These are phyloP conservation scores for Phyllosticta citriasiana DNA, from an alignment of 2,329 filamentous ascomycete genomes.

Conservation along the genomic window DNA sequence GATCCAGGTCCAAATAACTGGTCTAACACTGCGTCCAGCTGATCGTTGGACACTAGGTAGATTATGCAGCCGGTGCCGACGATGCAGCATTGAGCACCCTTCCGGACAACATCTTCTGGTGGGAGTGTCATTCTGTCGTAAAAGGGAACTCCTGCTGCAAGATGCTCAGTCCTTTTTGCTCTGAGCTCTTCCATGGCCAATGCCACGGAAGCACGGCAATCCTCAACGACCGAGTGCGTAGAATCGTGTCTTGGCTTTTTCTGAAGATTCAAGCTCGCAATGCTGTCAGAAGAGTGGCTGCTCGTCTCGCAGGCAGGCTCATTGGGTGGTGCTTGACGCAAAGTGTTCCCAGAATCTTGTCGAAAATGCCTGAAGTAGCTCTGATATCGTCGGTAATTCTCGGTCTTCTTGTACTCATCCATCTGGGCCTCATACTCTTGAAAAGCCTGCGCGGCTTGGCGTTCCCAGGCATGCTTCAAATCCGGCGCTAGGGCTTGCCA, in stretches of 20 bases:
- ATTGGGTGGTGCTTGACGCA: neutral
- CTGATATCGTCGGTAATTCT: constrained; percentile 27
- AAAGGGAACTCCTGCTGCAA: constrained; percentile 16
- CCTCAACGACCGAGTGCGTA: constrained; percentile 17
- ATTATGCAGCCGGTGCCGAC: constrained; percentile 26
- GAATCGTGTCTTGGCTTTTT: constrained; percentile 17
- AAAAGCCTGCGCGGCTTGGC: constrained; percentile 27
- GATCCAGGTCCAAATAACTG: constrained; percentile 22
- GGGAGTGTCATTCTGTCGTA: constrained; percentile 23
- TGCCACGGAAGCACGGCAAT: constrained; percentile 25
- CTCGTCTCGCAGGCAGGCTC: neutral
- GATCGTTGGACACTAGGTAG: constrained; percentile 24
- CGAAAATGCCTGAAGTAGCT: constrained; percentile 27
- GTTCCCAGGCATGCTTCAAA: constrained; percentile 29
- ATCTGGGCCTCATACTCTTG: constrained; percentile 29
- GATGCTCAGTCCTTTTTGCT: constrained; percentile 22
- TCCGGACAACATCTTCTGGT: constrained; percentile 19
- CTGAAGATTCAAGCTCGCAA: neutral
- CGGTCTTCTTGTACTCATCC: constrained; percentile 31
- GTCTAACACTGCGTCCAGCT: constrained; percentile 25
- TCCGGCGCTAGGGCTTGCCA: constrained; percentile 28
- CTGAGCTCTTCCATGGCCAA: constrained; percentile 26
- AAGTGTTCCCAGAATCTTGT: constrained; percentile 12
- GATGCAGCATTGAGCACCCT: constrained; percentile 26
- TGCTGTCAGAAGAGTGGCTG: constrained; percentile 1